Evolutionary conservation across 352 stramenopile genomes (phyloP), one percentile per base, ranked within the genome.

Genomic region (Globisporangium mamillatum): DNA sequence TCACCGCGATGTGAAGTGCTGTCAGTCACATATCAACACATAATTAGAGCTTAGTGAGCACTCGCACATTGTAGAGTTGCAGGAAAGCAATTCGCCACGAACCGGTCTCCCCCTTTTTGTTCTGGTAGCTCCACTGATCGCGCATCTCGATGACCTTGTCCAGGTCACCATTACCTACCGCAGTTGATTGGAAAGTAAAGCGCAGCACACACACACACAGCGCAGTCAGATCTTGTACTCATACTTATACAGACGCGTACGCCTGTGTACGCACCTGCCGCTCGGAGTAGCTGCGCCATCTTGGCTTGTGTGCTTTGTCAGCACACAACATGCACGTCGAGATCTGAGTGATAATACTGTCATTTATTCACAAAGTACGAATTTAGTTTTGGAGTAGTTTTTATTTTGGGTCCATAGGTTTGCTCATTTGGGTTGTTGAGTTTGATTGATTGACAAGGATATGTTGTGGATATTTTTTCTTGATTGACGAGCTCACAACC

Each of bases 71-170:
- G 32, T 38, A 38, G 32, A 38, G 32, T 38, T 12, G 7, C 32
- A 38, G 32, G 32, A 38, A 12, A 38, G 32, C 8, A 38, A 38
- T 38, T 38, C 32, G 8, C 3, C 8, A 32, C 71, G 34, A 70
- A 93, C 86, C 86, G 3, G 83, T 90, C 61, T 92, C 83, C 60
- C 86, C 86, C 75, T 92, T 93, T 71, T 93, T 93, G 76, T 93
- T 93, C 73, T 93, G 83, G 63, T 80, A 82, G 63, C 71, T 77
- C 82, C 83, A 91, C 57, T 91, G 76, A 34, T 80, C 82, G 53
- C 82, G 78, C 32, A 93, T 63, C 68, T 88, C 78, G 58, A 80
- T 82, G 27, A 91, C 83, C 71, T 87, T 89, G 54, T 92, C 86
- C 24, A 93, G 69, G 60, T 93, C 77, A 29, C 86, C 83, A 65